A percentile compares a stretch with the other conserved stretches of the same genome.
phyloP scores from a whole-genome alignment of 495 filamentous ascomycete species.

The Penicillium crystallinum region DNA sequence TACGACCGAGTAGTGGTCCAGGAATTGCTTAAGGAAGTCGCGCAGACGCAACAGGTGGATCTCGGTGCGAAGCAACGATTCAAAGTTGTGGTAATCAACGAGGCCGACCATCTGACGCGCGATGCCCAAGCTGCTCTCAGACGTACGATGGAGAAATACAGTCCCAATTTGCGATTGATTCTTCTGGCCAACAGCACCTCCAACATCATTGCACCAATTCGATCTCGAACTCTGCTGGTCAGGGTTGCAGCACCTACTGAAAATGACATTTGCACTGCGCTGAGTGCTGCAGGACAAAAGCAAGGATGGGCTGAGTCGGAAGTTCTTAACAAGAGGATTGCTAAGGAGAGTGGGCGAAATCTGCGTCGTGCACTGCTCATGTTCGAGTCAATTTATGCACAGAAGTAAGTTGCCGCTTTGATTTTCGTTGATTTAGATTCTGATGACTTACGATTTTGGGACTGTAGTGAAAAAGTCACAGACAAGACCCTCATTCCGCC shows the following conservation, averaged over 20 bases:
- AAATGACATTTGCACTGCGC: constrained; percentile 71
- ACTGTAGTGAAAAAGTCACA: constrained; percentile 75
- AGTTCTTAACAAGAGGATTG: constrained; percentile 74
- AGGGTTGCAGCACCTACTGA: constrained; percentile 87
- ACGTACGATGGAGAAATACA: constrained; percentile 99
- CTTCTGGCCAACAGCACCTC: constrained; percentile 90
- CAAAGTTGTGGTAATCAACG: constrained; percentile 98
- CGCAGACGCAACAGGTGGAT: constrained; percentile 97
- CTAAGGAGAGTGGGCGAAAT: constrained; percentile 88
- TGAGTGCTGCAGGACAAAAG: constrained; percentile 66
- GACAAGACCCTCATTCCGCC: constrained; percentile 86
- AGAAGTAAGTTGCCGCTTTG: constrained; percentile 61
- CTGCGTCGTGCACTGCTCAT: constrained; percentile 84
- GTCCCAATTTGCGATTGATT: constrained; percentile 86
- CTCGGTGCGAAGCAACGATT: constrained; percentile 81
- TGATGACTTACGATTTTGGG: constrained; percentile 12
- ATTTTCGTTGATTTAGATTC: background rate
- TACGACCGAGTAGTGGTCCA: constrained; percentile 95
- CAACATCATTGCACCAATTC: constrained; percentile 96
- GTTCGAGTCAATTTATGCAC: constrained; percentile 93
- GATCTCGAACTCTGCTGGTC: constrained; percentile 81
- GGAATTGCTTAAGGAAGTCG: constrained; percentile 93
- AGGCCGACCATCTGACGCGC: constrained; percentile 90
- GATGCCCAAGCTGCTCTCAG: constrained; percentile 95
- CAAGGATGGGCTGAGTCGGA: constrained; percentile 70